Base-by-base conservation (phyloP, 2,329 filamentous ascomycete species). In the Microdochium paspali region DNA sequence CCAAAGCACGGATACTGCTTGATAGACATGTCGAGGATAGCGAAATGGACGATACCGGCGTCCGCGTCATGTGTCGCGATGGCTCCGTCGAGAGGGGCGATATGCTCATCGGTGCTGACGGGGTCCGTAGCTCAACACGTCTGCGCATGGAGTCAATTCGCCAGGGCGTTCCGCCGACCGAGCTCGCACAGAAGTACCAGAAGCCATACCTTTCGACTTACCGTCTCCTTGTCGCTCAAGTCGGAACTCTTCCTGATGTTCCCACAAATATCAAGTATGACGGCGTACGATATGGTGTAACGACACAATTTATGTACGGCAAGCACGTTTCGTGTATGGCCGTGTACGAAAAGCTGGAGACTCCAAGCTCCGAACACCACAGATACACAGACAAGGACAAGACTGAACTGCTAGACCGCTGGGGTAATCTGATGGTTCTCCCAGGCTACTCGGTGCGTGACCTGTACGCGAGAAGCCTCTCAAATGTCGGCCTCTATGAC, bases 261-360 rank as follows among this genome's bases (percentile, higher is more conserved):
- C 23, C 23, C 3, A 44, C 23, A 21, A 44, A 44, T 24, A 26
- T 26, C 23, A 24, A 26, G 23, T 44, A 23, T 20, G 42, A 44
- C 12, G 42, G 42, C 23, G 23, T 44, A 24, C n/a, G 23, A 24
- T 26, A 26, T 15, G 42, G 42, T 10, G 24, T 44, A 13, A 44
- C 42, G 42, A 44, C 42, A 21, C 42, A 44, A 18, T 18, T 44
- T 13, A 44, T 44, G 42, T 26, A 44, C 23, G 42, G 42, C 23
- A 18, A 44, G 3, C 12, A 44, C 4, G 13, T 25, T 3, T 24
- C 23, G 23, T 23, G 18, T 13, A 21, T 44, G 12, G 42, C 42
- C 10, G 18, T 44, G 7, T 44, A 44, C 42, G 42, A 44, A 24
- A 26, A 44, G 23, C 12, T 44, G 23, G 42, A 24, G 4, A 24